Conservation (phyloP, 306 rosid genomes). For the Macrotyloma uniflorum region DNA sequence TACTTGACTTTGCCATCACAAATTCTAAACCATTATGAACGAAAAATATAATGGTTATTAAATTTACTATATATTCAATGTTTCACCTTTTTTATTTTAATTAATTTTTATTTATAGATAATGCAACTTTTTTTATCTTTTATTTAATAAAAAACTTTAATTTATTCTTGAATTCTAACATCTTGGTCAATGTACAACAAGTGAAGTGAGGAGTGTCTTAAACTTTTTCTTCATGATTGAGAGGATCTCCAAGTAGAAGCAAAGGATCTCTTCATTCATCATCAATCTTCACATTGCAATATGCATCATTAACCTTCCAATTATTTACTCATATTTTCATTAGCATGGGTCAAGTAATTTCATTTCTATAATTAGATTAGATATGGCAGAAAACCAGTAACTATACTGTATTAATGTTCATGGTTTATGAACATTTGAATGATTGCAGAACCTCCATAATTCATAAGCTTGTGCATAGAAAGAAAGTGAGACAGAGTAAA, state of each 20-base stretch:
- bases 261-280: background rate
- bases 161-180: too few species aligned
- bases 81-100: too few species aligned
- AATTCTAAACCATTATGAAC: too few species aligned
- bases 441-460: background rate
- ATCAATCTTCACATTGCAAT: background rate
- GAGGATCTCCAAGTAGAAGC: background rate
- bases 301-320: background rate
- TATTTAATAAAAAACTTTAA: too few species aligned
- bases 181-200: too few species aligned
- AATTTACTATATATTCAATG: too few species aligned
- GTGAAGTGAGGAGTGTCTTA: too few species aligned
- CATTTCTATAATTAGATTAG: background rate
- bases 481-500: background rate
- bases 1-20: too few species aligned
- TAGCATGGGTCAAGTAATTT: background rate
- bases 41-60: too few species aligned
- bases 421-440: background rate
- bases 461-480: background rate
- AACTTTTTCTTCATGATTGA: too few species aligned
- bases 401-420: background rate
- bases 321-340: background rate
- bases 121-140: too few species aligned
- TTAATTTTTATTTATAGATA: too few species aligned
- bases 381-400: background rate